These are phyloP conservation scores for Candida tetrigidarum DNA, from an alignment of 1,139 yeast species.

Conservation along the genomic window DNA sequence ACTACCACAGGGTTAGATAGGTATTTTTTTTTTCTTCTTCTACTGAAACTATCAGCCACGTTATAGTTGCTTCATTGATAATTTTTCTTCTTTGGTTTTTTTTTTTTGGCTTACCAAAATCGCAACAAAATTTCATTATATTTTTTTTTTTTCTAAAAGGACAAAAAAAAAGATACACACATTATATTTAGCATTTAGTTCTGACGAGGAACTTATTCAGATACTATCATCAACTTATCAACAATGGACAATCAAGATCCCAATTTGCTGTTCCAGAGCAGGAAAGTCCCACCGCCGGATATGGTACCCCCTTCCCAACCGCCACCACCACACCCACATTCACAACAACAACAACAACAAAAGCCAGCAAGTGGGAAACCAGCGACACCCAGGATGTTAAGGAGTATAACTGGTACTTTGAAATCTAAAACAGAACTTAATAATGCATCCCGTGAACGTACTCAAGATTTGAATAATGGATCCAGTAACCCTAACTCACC, in stretches of 20 bases:
- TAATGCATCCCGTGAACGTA: conserved; percentile 1
- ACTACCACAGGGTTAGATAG: background rate
- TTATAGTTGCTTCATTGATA: conserved; percentile 8
- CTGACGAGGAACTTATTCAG: background rate
- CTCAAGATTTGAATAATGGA: conserved; percentile 3
- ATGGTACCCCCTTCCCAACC: conserved; percentile 5
- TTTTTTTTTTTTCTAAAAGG: background rate
- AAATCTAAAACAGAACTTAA: conserved; percentile 20
- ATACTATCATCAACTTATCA: background rate
- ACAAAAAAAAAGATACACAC: conserved; percentile 1
- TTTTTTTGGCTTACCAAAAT: conserved; percentile 3
- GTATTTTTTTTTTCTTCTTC: background rate
- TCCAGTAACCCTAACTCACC: conserved; percentile 19
- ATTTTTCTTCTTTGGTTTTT: background rate
- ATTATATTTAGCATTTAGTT: background rate
- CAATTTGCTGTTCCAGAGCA: conserved; percentile 9
- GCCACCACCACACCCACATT: too few relatives aligned
- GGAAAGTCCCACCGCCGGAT: conserved; percentile 9
- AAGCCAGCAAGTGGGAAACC: conserved; percentile 38
- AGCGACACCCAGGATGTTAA: conserved; percentile 81
- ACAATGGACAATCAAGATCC: conserved; percentile 12
- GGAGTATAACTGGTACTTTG: conserved; percentile 52
- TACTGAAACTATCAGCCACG: conserved; percentile 7
- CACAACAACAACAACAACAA: too few relatives aligned
- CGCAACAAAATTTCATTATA: background rate